Base-by-base conservation (phyloP, 202 grass and related monocot genomes). In the Panicum hallii region DNA sequence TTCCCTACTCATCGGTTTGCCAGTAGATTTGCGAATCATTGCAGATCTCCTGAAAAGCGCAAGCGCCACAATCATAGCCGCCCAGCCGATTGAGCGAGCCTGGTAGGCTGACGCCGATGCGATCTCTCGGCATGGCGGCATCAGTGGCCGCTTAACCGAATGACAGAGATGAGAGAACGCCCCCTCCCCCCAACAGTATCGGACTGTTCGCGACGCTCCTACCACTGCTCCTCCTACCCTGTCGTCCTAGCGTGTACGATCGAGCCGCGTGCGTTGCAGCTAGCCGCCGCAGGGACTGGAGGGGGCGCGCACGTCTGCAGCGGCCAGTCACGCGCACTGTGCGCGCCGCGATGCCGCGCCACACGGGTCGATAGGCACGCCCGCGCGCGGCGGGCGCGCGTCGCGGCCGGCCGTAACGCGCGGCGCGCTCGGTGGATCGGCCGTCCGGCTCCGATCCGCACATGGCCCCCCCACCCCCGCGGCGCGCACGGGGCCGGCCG, bases 11-110 rank as follows among this genome's bases (percentile, higher is more conserved):
- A 5, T 4, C 23, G 4, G 3, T 17, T 64, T 34, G 11, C 23
- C 60, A 47, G 46, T 26, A 53, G 69, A 87, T 81, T 67, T 26
- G 0, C 26, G 17, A 50, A 87, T 87, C 46, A 81, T 81, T 75
- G 78, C 26, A 67, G 47, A 74, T 81, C 84, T 73, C 77, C 32
- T 17, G 11, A 28, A 80, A 80, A 80, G 78, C 62, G 36, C 32
- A 14, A 5, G 6, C 76, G 9, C 17, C 47, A 15, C 19, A 23
- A 80, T 80, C 77, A 23, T 53, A 79, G 61, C 11, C 34, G 34
- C 34, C 34, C 34, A 26, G 32, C 42, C 20, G 2, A 2, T 15
- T 5, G 74, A 45, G 22, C n/a, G 32, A 32, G 32, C 32, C 32
- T 32, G 23, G 9, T 42, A 42, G 4, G 5, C 26, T 15, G 34